These are phyloP conservation scores for Syzygium syzygioides DNA, from an alignment of 441 rosid genomes.

Conservation along the genomic window DNA sequence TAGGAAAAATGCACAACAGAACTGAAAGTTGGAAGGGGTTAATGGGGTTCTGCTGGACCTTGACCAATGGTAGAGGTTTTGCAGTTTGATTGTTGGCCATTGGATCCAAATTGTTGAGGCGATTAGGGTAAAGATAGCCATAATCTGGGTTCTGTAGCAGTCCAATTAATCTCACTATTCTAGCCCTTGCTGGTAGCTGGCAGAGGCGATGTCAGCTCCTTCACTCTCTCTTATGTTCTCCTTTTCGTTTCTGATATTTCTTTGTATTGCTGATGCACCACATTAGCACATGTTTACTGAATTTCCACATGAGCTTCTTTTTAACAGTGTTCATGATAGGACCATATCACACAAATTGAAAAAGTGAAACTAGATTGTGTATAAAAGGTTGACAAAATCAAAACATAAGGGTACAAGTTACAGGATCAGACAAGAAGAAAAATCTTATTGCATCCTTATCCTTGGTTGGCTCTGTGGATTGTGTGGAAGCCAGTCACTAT, in stretches of 20 bases:
- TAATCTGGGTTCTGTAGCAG: neutral
- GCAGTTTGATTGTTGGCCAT: neutral
- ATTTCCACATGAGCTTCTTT: neutral
- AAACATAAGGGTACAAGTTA: neutral
- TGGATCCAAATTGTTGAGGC: neutral
- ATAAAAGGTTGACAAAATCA: neutral
- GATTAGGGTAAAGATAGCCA: neutral
- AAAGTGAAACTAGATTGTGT: neutral
- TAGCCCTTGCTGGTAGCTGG: neutral
- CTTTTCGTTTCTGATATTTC: neutral
- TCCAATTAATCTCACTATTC: neutral
- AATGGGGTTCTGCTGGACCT: neutral
- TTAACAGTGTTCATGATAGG: too few species aligned
- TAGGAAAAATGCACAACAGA: neutral
- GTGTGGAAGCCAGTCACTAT: neutral
- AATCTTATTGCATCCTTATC: neutral
- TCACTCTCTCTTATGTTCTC: neutral
- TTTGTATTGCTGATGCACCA: neutral
- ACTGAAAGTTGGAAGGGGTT: neutral
- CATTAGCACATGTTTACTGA: neutral
- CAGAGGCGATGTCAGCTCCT: neutral
- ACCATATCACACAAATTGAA: neutral
- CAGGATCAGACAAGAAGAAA: neutral
- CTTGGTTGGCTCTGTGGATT: neutral
- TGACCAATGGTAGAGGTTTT: neutral